Evolutionary conservation across 352 stramenopile genomes (phyloP).

Genomic region (Pythium brachiatum): DNA sequence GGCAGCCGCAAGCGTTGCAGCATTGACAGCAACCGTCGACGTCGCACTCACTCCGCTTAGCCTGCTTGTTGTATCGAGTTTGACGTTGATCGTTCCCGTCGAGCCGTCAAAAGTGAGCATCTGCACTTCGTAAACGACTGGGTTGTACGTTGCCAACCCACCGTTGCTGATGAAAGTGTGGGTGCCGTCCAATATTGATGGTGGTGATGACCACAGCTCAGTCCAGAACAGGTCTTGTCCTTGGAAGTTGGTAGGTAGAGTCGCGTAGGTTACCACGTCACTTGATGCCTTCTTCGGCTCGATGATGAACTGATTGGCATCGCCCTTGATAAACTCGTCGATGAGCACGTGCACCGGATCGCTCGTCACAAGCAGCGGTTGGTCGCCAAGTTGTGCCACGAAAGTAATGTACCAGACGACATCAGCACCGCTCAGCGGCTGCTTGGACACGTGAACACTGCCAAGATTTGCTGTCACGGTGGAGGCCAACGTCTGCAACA

Average conservation of each 20-base stretch:
- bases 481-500: slow-evolving; percentile 41
- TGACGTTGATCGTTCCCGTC: slow-evolving; percentile 62
- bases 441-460: slow-evolving; percentile 56
- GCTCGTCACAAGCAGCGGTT: slow-evolving; percentile 56
- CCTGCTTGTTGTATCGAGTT: slow-evolving; percentile 65
- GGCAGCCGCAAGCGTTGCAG: slow-evolving; percentile 33
- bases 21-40: slow-evolving; percentile 45
- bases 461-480: slow-evolving; percentile 36
- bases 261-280: slow-evolving; percentile 87
- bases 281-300: slow-evolving; percentile 92
- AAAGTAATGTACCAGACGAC: slow-evolving; percentile 88
- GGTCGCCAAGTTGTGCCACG: slow-evolving; percentile 75
- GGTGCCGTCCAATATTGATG: slow-evolving; percentile 83
- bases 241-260: slow-evolving; percentile 72
- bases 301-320: slow-evolving; percentile 95
- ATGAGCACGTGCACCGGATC: slow-evolving; percentile 51
- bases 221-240: slow-evolving; percentile 95
- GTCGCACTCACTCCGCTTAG: slow-evolving; percentile 45
- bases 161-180: slow-evolving; percentile 91
- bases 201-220: slow-evolving; percentile 89
- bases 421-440: slow-evolving; percentile 46
- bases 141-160: slow-evolving; percentile 90
- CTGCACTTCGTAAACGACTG: slow-evolving; percentile 90
- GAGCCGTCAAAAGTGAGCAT: slow-evolving; percentile 66
- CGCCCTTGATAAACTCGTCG: slow-evolving; percentile 91